These are phyloP conservation scores for Annulohypoxylon nitens DNA, from an alignment of 495 filamentous ascomycete genomes.

Conservation along the genomic window DNA sequence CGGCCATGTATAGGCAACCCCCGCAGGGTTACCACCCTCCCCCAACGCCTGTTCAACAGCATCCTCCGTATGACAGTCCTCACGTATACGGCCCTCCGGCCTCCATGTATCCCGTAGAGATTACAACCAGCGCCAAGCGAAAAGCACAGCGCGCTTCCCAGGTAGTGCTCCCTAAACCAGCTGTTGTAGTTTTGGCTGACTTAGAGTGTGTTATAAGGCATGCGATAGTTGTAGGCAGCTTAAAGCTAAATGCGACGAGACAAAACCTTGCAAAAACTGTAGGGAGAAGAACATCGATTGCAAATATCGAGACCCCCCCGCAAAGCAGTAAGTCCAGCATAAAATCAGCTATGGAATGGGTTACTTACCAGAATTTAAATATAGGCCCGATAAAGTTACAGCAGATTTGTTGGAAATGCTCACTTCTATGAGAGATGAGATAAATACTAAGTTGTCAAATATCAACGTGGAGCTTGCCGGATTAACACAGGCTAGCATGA, in stretches of 20 bases:
- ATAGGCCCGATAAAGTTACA: constrained; percentile 66
- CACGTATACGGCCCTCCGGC: constrained; percentile 51
- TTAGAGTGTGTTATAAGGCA: constrained; percentile 59
- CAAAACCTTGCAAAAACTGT: constrained; percentile 70
- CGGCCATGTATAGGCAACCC: constrained; percentile 56
- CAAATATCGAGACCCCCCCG: constrained; percentile 74
- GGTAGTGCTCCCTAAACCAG: constrained; percentile 48
- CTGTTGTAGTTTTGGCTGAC: constrained; percentile 45
- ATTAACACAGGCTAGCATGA: constrained; percentile 29
- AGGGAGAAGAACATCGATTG: constrained; percentile 70
- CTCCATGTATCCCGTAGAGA: constrained; percentile 59
- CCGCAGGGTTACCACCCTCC: constrained; percentile 58
- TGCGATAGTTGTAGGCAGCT: constrained; percentile 76
- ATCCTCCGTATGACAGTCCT: constrained; percentile 59
- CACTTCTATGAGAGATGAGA: constrained; percentile 50
- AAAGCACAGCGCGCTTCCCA: constrained; percentile 66
- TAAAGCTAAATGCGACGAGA: constrained; percentile 81
- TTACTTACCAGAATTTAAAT: constrained; percentile 39
- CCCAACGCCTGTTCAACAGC: constrained; percentile 57
- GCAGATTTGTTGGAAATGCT: constrained; percentile 64
- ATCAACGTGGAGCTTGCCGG: constrained; percentile 33
- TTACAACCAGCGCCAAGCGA: constrained; percentile 60
- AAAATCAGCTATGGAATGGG: neutral
- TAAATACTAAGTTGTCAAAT: constrained; percentile 44
- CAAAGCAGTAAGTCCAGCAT: constrained; percentile 69